A percentile compares a stretch with the other conserved stretches of the same genome.
Conservation (phyloP, 1,284 basidiomycete genomes). For the Leccinum subspadiceum region DNA sequence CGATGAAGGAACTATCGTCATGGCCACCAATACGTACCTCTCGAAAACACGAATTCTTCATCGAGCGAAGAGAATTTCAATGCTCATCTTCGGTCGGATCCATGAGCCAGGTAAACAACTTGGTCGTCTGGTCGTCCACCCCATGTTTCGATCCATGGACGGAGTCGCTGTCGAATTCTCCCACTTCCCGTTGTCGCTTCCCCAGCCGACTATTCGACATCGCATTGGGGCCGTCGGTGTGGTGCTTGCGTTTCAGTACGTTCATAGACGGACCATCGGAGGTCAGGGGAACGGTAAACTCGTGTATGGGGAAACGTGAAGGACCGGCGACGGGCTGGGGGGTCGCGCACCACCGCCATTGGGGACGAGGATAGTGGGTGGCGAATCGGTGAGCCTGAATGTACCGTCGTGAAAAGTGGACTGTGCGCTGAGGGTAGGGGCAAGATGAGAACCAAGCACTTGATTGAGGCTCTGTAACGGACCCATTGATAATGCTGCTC, state of each 20-base stretch:
- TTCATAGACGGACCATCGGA: constrained; percentile 26
- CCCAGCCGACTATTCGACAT: constrained; percentile 35
- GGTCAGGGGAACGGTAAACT: constrained; percentile 32
- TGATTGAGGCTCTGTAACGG: constrained; percentile 34
- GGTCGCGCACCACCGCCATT: constrained; percentile 25
- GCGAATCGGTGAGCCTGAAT: constrained; percentile 34
- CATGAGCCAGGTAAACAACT: constrained; percentile 73
- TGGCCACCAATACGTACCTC: constrained; percentile 47
- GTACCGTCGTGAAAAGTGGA: constrained; percentile 30
- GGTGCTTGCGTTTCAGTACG: constrained; percentile 48
- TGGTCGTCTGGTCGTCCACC: constrained; percentile 76
- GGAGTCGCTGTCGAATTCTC: constrained; percentile 51
- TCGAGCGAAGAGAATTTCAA: constrained; percentile 68
- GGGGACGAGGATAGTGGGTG: constrained; percentile 32
- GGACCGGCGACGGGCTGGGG: constrained; percentile 29
- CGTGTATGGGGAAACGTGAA: constrained; percentile 35
- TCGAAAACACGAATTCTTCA: constrained; percentile 74
- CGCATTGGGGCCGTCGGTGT: constrained; percentile 38
- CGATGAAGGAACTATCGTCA: background rate
- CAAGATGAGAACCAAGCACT: constrained; percentile 33
- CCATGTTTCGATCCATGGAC: constrained; percentile 71
- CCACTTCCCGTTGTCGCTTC: constrained; percentile 50
- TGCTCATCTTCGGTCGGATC: constrained; percentile 65
- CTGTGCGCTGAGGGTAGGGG: constrained; percentile 30
- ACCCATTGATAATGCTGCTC: constrained; percentile 6